Base-by-base conservation (phyloP, 495 filamentous ascomycete species). In the Aspergillus sclerotiicarbonarius region DNA sequence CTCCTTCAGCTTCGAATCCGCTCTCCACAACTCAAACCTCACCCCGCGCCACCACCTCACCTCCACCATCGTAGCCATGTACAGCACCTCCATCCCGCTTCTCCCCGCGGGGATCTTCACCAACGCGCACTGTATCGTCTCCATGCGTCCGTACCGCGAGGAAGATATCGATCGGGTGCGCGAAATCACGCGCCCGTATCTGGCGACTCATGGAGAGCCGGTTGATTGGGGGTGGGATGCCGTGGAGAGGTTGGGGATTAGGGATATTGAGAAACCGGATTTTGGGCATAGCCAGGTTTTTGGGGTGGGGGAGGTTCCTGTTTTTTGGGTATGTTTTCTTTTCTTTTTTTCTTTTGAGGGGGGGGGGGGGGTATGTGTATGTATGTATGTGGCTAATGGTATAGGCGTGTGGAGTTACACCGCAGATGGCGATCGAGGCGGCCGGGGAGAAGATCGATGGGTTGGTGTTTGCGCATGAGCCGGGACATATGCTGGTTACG, bases 161-260 rank as follows among this genome's bases (percentile, higher is more conserved):
- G 61, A 65, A 8, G 70, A 84, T n/a, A 61, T 86, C 3, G 72
- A 76, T 8, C 59, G 47, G 15, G 81, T 84, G 4, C 63, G 82
- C 25, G 69, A 72, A 1, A 69, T 84, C 18, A 82, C 80, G 6
- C 62, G 77, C 16, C 56, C 61, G 32, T 85, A 72, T 68, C 53
- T 63, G 10, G 63, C 71, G 4, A 81, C 79, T 16, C 82, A 84
- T 57, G 82, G 81, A n/a, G 82, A 85, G 67, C 81, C 83, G 0
- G 69, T 86, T 21, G 81, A 77, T 9, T 85, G 80, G 81, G 82
- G 82, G 1, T 86, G 80, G 82, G 78, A 82, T 4, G 80, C 73
- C 1, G 63, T 76, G 12, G 60, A 65, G 56, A 51, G 58, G 37
- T 52, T 85, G 37, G 78, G 81, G 0, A 78, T 86, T 45, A 35